Evolutionary conservation across 495 filamentous ascomycete genomes (phyloP).

Genomic region (Penicillium bialowiezense): DNA sequence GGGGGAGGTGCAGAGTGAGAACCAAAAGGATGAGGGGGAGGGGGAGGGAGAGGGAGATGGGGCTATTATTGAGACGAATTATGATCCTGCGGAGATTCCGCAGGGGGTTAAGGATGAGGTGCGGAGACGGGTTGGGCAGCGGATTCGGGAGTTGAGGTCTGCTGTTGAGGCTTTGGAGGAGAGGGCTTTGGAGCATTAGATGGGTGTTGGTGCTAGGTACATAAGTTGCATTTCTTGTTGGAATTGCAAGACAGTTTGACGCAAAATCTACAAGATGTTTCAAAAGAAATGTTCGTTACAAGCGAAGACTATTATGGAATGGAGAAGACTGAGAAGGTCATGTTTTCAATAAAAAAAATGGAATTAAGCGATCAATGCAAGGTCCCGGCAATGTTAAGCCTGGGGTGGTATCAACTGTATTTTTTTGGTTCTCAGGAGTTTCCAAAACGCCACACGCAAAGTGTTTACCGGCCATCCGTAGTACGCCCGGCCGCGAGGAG

Average conservation of each 20-base stretch:
- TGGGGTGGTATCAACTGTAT: slow-evolving; percentile 7
- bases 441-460: background rate
- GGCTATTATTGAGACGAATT: slow-evolving; percentile 27
- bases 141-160: slow-evolving; percentile 42
- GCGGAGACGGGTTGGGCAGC: slow-evolving; percentile 37
- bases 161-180: slow-evolving; percentile 42
- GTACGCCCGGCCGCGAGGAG: slow-evolving; percentile 7
- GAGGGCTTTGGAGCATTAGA: slow-evolving; percentile 35
- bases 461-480: background rate
- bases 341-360: no score
- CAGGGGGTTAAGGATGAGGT: slow-evolving; percentile 34
- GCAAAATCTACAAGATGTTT: no score
- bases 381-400: background rate
- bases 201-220: no score
- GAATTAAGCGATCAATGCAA: background rate
- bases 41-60: slow-evolving; percentile 6
- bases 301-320: no score
- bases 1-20: slow-evolving; percentile 12
- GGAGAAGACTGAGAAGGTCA: no score
- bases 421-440: background rate
- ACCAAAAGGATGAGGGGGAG: no score
- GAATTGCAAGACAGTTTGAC: no score
- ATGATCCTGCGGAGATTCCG: slow-evolving; percentile 30
- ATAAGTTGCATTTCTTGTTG: no score
- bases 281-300: no score